Percentiles rank a stretch among this genome's conserved stretches.
Evolutionary conservation across 2,329 filamentous ascomycete species (phyloP).

Genomic region (Talaromyces sp.): DNA sequence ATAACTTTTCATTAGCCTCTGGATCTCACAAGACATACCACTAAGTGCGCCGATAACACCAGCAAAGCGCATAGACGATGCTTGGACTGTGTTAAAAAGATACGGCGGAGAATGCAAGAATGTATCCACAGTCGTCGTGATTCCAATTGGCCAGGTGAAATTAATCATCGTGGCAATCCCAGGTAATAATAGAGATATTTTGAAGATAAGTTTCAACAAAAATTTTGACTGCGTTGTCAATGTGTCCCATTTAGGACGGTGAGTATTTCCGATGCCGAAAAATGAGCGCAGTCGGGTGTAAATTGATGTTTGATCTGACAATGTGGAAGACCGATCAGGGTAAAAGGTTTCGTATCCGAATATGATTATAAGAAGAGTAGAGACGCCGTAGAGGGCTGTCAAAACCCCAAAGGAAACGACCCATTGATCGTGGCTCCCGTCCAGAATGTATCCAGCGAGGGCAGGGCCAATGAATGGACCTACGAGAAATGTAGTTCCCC

Average conservation of each 20-base stretch:
- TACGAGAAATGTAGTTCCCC: constrained; percentile 33
- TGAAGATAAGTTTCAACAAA: constrained; percentile 25
- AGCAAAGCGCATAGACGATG: constrained; percentile 34
- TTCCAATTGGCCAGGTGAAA: constrained; percentile 36
- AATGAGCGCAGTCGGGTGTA: constrained; percentile 17
- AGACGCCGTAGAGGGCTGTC: constrained; percentile 30
- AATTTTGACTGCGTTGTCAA: constrained; percentile 20
- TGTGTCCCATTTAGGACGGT: constrained; percentile 21
- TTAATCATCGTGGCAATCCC: constrained; percentile 29
- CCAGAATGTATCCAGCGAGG: constrained; percentile 32
- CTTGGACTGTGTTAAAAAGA: constrained; percentile 27
- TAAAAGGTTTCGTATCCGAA: constrained; percentile 34
- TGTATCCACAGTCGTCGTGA: constrained; percentile 30
- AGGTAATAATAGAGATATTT: constrained; percentile 25
- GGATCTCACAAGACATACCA: constrained; percentile 14
- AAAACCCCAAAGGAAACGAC: constrained; percentile 29
- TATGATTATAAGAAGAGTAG: constrained; percentile 27
- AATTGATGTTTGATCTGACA: constrained; percentile 5
- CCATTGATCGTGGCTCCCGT: constrained; percentile 24
- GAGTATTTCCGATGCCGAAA: constrained; percentile 27
- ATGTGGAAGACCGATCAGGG: constrained; percentile 6
- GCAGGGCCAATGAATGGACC: constrained; percentile 34
- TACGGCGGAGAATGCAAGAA: constrained; percentile 31
- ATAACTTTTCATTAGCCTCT: too few species aligned
- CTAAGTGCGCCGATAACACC: constrained; percentile 28